Conservation (phyloP, 2,329 filamentous ascomycete species). For the Pseudogymnoascus sp. region DNA sequence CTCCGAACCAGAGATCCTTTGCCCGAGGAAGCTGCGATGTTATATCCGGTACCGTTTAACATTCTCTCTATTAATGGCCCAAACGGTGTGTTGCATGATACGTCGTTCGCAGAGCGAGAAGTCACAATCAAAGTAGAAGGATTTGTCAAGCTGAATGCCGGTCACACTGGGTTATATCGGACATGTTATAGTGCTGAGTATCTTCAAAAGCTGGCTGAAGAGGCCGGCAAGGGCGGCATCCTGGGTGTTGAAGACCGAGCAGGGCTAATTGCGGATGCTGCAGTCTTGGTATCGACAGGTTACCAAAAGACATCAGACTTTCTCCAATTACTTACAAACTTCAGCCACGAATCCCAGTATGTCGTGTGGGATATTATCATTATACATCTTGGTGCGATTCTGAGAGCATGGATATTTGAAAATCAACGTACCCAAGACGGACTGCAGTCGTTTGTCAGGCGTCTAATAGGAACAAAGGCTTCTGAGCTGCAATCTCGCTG, state of each 20-base stretch:
- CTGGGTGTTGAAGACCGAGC: slow-evolving; percentile 61
- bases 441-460: too few species aligned
- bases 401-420: too few species aligned
- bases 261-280: slow-evolving; percentile 63
- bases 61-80: slow-evolving; percentile 27
- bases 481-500: too few species aligned
- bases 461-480: too few species aligned
- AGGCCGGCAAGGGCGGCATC: slow-evolving; percentile 45
- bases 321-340: too few species aligned
- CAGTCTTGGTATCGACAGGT: slow-evolving; percentile 44
- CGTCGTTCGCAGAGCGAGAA: slow-evolving; percentile 51
- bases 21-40: slow-evolving; percentile 58
- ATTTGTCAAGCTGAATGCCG: slow-evolving; percentile 66
- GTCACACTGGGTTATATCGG: slow-evolving; percentile 62
- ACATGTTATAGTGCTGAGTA: slow-evolving; percentile 59
- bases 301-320: background rate
- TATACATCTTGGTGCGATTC: too few species aligned
- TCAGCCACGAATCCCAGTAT: too few species aligned
- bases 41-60: slow-evolving; percentile 62
- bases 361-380: too few species aligned
- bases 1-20: slow-evolving; percentile 56
- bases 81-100: slow-evolving; percentile 31
- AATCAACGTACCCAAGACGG: too few species aligned
- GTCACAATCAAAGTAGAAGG: slow-evolving; percentile 56
- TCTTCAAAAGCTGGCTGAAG: slow-evolving; percentile 56